Evolutionary conservation across 768 basidiomycete genomes (phyloP).

Genomic region (Boletales sp.): DNA sequence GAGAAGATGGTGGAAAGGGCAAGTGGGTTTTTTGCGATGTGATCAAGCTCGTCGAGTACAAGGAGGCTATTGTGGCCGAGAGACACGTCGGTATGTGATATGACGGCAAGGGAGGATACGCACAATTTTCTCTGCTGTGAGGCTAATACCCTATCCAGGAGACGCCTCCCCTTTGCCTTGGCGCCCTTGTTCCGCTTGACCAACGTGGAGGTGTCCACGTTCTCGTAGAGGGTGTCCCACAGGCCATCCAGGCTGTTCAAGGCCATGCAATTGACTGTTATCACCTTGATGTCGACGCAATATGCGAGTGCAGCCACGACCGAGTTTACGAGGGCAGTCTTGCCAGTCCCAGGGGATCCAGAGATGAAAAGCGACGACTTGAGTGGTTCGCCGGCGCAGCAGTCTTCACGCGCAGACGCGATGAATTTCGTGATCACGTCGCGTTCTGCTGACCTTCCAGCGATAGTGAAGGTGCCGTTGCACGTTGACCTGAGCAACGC

Average conservation of each 20-base stretch:
- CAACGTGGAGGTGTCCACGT: slow-evolving; percentile 38
- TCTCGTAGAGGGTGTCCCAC: slow-evolving; percentile 66
- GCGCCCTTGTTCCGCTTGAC: slow-evolving; percentile 34
- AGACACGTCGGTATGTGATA: slow-evolving; percentile 15
- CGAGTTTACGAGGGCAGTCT: slow-evolving; percentile 79
- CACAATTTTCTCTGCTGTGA: slow-evolving; percentile 54
- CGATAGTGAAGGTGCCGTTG: slow-evolving; percentile 50
- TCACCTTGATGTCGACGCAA: slow-evolving; percentile 39
- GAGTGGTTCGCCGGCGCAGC: slow-evolving; percentile 8
- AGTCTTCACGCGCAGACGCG: slow-evolving; percentile 43
- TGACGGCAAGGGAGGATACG: slow-evolving; percentile 16
- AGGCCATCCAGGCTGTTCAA: slow-evolving; percentile 62
- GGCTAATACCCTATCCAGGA: slow-evolving; percentile 44
- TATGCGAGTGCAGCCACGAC: slow-evolving; percentile 47
- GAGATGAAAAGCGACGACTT: slow-evolving; percentile 77
- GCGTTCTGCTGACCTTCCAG: slow-evolving; percentile 69
- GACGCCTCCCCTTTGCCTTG: slow-evolving; percentile 47
- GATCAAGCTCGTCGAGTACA: slow-evolving; percentile 85
- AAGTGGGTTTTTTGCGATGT: slow-evolving; percentile 61
- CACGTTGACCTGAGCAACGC: slow-evolving; percentile 71
- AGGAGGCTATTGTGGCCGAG: slow-evolving; percentile 48
- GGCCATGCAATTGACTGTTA: slow-evolving; percentile 80
- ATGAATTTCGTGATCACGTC: slow-evolving; percentile 58
- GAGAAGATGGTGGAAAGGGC: slow-evolving; percentile 63
- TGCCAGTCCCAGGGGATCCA: slow-evolving; percentile 90